A percentile compares a stretch with the other conserved stretches of the same genome.
Evolutionary conservation across 345 rosid species (phyloP).

Genomic region (Melaleuca quinquenervia): DNA sequence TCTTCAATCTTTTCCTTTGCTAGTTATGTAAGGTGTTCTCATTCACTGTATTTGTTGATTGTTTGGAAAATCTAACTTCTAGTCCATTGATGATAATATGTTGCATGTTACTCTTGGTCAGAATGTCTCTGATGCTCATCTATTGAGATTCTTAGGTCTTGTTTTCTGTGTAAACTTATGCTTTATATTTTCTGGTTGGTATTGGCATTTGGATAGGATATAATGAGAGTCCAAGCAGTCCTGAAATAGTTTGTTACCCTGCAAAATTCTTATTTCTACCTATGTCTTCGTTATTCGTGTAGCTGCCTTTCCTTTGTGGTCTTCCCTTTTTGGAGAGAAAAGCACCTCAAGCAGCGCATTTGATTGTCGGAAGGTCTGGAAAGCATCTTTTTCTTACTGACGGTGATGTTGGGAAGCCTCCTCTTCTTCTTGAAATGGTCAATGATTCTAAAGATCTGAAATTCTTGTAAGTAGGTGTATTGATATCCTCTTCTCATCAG

Average conservation of each 20-base stretch:
- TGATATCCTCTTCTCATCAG: background rate
- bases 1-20: background rate
- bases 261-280: background rate
- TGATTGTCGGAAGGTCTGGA: slow-evolving; percentile 84
- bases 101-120: background rate
- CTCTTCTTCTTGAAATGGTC: slow-evolving; percentile 88
- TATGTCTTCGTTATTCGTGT: slow-evolving; percentile 6
- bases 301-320: slow-evolving; percentile 92
- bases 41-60: background rate
- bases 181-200: background rate
- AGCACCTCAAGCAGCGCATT: slow-evolving; percentile 81
- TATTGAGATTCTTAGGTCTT: background rate
- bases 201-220: background rate
- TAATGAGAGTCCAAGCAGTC: background rate
- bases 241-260: background rate
- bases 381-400: slow-evolving; percentile 90
- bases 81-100: background rate
- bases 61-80: background rate
- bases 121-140: background rate
- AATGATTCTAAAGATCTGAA: slow-evolving; percentile 52
- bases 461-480: slow-evolving; percentile 52
- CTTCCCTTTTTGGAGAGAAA: slow-evolving; percentile 81
- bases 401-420: slow-evolving; percentile 57
- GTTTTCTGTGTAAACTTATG: background rate
- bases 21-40: background rate